Percentiles rank a stretch among this genome's conserved stretches.
phyloP scores from a whole-genome alignment of 257 asterid species.

The Salvia hispanica region DNA sequence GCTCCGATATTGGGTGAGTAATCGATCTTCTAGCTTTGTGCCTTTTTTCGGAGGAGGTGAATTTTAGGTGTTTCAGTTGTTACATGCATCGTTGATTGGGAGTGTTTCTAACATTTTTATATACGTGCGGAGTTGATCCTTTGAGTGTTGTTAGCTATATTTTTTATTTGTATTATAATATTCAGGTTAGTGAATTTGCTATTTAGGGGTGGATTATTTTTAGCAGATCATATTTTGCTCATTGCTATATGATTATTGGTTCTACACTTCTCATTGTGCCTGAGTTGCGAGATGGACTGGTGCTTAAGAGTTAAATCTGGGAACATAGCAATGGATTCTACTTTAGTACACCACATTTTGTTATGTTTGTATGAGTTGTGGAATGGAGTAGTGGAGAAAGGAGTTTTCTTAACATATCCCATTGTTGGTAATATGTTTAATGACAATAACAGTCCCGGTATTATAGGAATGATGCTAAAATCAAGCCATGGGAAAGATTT shows the following conservation, averaged over 20 bases:
- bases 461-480: slow-evolving; percentile 13
- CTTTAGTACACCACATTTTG: background rate
- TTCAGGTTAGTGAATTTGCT: background rate
- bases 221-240: slow-evolving; percentile 9
- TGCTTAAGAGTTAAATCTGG: background rate
- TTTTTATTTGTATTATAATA: background rate
- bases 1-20: slow-evolving; percentile 75
- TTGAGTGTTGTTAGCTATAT: slow-evolving; percentile 20
- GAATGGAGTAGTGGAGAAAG: slow-evolving; percentile 9
- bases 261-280: background rate
- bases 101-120: slow-evolving; percentile 1
- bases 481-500: slow-evolving; percentile 4
- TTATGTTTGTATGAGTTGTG: background rate
- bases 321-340: background rate
- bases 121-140: slow-evolving; percentile 16
- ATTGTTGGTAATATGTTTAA: slow-evolving; percentile 3
- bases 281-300: background rate
- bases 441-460: slow-evolving; percentile 3
- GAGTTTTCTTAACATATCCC: slow-evolving; percentile 9
- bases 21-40: background rate
- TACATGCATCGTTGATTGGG: slow-evolving; percentile 22
- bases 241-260: slow-evolving; percentile 11
- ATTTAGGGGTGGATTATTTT: slow-evolving; percentile 9
- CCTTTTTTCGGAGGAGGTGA: background rate
- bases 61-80: slow-evolving; percentile 7